Percentiles rank a stretch among this genome's conserved stretches.
Conservation (phyloP, 2,329 filamentous ascomycete species). For the Cordyceps tenuipes region DNA sequence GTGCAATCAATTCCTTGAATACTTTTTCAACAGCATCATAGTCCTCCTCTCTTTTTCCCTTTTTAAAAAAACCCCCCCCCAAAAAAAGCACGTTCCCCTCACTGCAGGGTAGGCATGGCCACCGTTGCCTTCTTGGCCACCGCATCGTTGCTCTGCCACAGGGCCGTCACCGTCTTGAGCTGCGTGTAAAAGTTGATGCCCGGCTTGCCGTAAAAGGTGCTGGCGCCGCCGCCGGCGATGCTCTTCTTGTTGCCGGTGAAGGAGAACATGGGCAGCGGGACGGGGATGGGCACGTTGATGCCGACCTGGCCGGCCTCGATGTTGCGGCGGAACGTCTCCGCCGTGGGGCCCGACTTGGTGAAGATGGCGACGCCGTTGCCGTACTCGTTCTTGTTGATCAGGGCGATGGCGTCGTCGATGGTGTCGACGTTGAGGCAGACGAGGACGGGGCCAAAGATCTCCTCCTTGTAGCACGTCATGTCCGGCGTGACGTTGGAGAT, state of each 20-base stretch:
- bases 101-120: slow-evolving; percentile 63
- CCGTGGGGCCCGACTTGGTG: slow-evolving; percentile 68
- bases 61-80: no score
- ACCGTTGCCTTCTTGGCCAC: slow-evolving; percentile 78
- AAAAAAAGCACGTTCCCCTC: not conserved
- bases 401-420: slow-evolving; percentile 68
- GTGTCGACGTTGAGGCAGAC: slow-evolving; percentile 73
- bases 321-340: slow-evolving; percentile 67
- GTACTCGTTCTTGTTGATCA: slow-evolving; percentile 82
- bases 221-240: slow-evolving; percentile 83
- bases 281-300: slow-evolving; percentile 74
- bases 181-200: slow-evolving; percentile 95
- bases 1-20: not conserved
- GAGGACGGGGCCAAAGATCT: slow-evolving; percentile 79
- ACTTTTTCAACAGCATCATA: not conserved
- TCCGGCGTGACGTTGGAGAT: slow-evolving; percentile 71
- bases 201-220: slow-evolving; percentile 90
- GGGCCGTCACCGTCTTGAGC: slow-evolving; percentile 89
- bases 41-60: not conserved
- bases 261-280: slow-evolving; percentile 62
- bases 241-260: slow-evolving; percentile 81
- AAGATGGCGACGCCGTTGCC: slow-evolving; percentile 83
- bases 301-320: slow-evolving; percentile 82
- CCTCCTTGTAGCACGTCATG: slow-evolving; percentile 79
- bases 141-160: slow-evolving; percentile 83